A percentile compares a stretch with the other conserved stretches of the same genome.
phyloP scores from a whole-genome alignment of 2,329 filamentous ascomycete genomes.

The Thyridium curvatum region DNA sequence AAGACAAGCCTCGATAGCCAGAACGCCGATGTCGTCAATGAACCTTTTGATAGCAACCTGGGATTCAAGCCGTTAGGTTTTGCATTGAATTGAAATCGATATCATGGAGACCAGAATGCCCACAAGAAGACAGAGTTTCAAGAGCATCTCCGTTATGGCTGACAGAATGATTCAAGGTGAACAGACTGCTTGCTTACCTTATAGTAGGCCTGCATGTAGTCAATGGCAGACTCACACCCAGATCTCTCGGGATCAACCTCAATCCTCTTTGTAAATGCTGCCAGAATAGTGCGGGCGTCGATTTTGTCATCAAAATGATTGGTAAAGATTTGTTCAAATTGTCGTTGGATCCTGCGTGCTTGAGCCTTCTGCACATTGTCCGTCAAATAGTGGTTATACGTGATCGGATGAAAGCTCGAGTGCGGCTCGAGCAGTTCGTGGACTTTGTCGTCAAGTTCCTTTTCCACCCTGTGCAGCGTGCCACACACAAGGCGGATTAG shows the following conservation, averaged over 20 bases:
- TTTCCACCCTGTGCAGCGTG: slow-evolving; percentile 11
- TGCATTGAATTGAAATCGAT: too few species aligned
- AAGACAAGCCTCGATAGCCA: slow-evolving; percentile 17
- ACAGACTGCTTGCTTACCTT: too few species aligned
- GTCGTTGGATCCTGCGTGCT: not conserved
- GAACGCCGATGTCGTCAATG: slow-evolving; percentile 16
- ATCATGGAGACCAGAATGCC: too few species aligned
- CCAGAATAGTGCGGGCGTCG: not conserved
- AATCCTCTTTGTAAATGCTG: slow-evolving; percentile 1
- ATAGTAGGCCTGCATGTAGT: slow-evolving; percentile 38
- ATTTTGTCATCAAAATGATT: not conserved
- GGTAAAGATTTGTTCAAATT: not conserved
- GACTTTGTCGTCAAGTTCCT: slow-evolving; percentile 14
- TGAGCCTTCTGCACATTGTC: slow-evolving; percentile 24
- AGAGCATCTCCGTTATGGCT: too few species aligned
- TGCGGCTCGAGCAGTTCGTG: slow-evolving; percentile 19
- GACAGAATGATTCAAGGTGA: too few species aligned
- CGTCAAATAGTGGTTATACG: slow-evolving; percentile 29
- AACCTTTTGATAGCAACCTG: slow-evolving; percentile 18
- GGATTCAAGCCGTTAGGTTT: too few species aligned
- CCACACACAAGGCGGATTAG: slow-evolving; percentile 6
- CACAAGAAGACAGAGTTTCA: too few species aligned
- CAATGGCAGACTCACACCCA: slow-evolving; percentile 28
- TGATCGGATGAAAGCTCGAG: slow-evolving; percentile 26
- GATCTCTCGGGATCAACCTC: slow-evolving; percentile 27